Percentiles rank a stretch among this genome's conserved stretches.
Conservation (phyloP, 164 flowering plant species). For the Nelumbo lutea region DNA sequence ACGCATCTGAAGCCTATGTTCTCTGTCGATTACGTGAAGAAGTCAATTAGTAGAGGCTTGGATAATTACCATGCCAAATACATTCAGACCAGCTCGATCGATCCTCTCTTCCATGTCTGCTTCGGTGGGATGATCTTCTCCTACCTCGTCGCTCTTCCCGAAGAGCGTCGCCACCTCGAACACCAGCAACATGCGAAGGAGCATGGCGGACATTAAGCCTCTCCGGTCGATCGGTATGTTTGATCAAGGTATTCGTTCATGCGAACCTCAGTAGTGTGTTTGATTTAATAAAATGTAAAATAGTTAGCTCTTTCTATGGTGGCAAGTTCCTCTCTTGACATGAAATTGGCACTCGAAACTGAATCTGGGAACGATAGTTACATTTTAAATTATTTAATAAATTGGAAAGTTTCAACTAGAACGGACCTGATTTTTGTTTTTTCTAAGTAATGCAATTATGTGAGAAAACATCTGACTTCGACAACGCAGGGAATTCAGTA, state of each 20-base stretch:
- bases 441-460: too few species aligned
- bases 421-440: too few species aligned
- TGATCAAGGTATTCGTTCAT: background rate
- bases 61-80: conserved; percentile 74
- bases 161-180: conserved; percentile 85
- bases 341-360: too few species aligned
- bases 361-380: too few species aligned
- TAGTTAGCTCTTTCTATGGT: too few species aligned
- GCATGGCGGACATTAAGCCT: conserved; percentile 36
- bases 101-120: conserved; percentile 75
- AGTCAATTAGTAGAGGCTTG: conserved; percentile 37
- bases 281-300: too few species aligned
- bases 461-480: too few species aligned
- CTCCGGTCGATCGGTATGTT: background rate
- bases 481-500: too few species aligned
- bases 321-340: too few species aligned
- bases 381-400: too few species aligned
- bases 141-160: conserved; percentile 86
- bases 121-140: conserved; percentile 82
- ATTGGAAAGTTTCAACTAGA: too few species aligned
- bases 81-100: conserved; percentile 62
- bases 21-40: conserved; percentile 40
- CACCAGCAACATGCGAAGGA: conserved; percentile 70
- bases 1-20: conserved; percentile 59
- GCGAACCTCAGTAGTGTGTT: too few species aligned